Percentiles rank a stretch among this genome's conserved stretches.
phyloP scores from a whole-genome alignment of 441 rosid species.

The Pelargonium fulgidum region DNA sequence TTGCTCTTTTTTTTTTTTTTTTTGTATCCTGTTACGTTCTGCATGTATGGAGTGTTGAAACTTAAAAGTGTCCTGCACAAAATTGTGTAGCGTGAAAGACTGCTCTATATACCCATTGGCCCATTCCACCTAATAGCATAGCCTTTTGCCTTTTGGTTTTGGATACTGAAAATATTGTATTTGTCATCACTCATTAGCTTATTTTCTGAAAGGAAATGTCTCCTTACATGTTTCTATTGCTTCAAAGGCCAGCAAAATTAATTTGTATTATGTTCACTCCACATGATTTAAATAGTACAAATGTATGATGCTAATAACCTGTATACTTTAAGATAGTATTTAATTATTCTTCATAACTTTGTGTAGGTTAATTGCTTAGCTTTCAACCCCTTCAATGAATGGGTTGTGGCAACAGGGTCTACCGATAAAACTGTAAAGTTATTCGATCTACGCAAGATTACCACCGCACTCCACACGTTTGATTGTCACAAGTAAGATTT shows the following conservation, averaged over 20 bases:
- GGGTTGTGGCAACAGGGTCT: conserved; percentile 96
- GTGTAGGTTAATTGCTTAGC: conserved; percentile 87
- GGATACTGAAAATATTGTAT: not conserved
- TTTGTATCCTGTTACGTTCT: not conserved
- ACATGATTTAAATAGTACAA: not conserved
- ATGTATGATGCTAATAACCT: not conserved
- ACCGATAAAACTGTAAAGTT: conserved; percentile 90
- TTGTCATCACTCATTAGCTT: not conserved
- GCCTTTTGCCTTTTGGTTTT: not conserved
- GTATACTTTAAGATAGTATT: not conserved
- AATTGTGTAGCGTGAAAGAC: not conserved
- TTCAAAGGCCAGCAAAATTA: no score
- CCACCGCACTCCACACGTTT: conserved; percentile 77
- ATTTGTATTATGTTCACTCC: no score
- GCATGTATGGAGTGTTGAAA: not conserved
- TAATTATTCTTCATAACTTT: conserved; percentile 9
- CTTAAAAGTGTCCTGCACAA: not conserved
- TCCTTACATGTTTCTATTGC: no score
- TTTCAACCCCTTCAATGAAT: conserved; percentile 91
- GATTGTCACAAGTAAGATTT: conserved; percentile 79
- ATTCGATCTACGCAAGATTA: conserved; percentile 84
- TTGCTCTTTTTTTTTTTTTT: not conserved
- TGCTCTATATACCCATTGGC: not conserved
- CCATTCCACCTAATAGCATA: not conserved
- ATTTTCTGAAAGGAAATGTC: not conserved